Evolutionary conservation across 2,329 filamentous ascomycete species (phyloP).

Genomic region (Phaeosphaeria sp.): DNA sequence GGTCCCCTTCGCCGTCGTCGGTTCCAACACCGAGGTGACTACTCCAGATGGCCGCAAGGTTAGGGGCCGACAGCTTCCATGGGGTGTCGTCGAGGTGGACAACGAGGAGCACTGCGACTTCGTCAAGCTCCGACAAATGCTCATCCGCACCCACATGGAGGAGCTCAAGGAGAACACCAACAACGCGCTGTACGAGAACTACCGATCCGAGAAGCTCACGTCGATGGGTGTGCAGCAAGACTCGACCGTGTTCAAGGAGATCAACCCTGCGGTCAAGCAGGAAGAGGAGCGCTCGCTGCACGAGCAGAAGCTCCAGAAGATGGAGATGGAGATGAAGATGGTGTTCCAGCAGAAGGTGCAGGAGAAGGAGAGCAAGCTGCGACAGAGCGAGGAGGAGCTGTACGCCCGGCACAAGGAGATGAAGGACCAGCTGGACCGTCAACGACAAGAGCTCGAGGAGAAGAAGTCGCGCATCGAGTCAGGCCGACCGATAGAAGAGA

Average conservation of each 20-base stretch:
- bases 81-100: slow-evolving; percentile 98
- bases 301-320: slow-evolving; percentile 99
- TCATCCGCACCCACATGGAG: slow-evolving; percentile 99
- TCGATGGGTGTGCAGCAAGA: slow-evolving; percentile 98
- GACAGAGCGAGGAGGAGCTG: slow-evolving; percentile 98
- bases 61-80: slow-evolving; percentile 93
- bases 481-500: slow-evolving; percentile 94
- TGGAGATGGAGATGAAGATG: slow-evolving; percentile 99
- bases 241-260: slow-evolving; percentile 99
- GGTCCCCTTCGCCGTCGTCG: slow-evolving; percentile 97
- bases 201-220: slow-evolving; percentile 98
- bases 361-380: slow-evolving; percentile 99
- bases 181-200: slow-evolving; percentile 99
- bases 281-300: slow-evolving; percentile 97
- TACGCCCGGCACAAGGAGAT: slow-evolving; percentile 98
- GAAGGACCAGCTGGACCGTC: slow-evolving; percentile 98
- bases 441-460: slow-evolving; percentile 93
- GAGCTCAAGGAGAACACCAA: slow-evolving; percentile 99
- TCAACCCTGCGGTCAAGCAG: slow-evolving; percentile 99
- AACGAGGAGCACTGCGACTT: slow-evolving; percentile 99
- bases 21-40: slow-evolving; percentile 92
- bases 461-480: slow-evolving; percentile 97
- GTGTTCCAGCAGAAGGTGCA: slow-evolving; percentile 99
- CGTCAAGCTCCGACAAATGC: slow-evolving; percentile 99
- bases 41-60: slow-evolving; percentile 93